These are phyloP conservation scores for Insectozyma bohioensis DNA, from an alignment of 1,139 yeast species.

Conservation along the genomic window DNA sequence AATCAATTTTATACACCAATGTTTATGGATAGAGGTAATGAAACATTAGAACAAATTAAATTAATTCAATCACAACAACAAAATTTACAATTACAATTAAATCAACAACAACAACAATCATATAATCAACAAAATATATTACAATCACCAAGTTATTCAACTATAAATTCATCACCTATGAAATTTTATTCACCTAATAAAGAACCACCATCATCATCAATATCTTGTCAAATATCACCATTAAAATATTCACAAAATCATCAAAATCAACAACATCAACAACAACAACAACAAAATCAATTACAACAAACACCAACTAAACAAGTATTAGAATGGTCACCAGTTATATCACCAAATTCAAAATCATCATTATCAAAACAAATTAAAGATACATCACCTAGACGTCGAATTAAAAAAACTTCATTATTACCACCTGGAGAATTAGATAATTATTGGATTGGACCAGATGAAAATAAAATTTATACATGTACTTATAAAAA, in stretches of 20 bases:
- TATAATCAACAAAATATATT: constrained; percentile 14
- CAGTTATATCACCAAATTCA: constrained; percentile 48
- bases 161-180: constrained; percentile 30
- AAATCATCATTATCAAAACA: constrained; percentile 36
- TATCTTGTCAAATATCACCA: constrained; percentile 44
- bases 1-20: constrained; percentile 39
- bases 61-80: constrained; percentile 14
- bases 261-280: constrained; percentile 2
- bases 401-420: constrained; percentile 52
- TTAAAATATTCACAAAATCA: constrained; percentile 22
- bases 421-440: constrained; percentile 89
- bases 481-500: constrained; percentile 75
- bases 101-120: constrained; percentile 11
- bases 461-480: constrained; percentile 68
- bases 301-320: constrained; percentile 31
- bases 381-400: constrained; percentile 41
- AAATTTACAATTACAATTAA: constrained; percentile 9
- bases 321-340: constrained; percentile 49
- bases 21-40: constrained; percentile 20
- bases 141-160: constrained; percentile 29
- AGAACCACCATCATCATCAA: constrained; percentile 39
- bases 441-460: constrained; percentile 77
- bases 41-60: constrained; percentile 9
- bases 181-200: constrained; percentile 28
- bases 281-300: constrained; percentile 13